Evolutionary conservation across 2,329 filamentous ascomycete species (phyloP), one percentile per base, ranked within the genome.

Genomic region (Aspergillus versicolor): DNA sequence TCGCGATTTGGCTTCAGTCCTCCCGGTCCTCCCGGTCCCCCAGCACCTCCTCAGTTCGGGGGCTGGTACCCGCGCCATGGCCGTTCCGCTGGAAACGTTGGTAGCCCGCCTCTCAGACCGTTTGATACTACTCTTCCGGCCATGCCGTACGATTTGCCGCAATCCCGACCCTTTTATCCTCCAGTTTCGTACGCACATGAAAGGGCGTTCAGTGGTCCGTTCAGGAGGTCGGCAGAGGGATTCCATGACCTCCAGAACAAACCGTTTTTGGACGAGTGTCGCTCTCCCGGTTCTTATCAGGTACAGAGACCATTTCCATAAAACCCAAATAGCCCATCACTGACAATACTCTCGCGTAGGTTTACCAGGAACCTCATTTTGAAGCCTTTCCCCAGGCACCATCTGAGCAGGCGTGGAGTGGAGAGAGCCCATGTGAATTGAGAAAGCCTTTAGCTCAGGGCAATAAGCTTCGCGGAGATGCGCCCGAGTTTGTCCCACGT

Each of bases 401-500:
- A 15, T 27, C 12, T 12, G 34, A 50, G 15, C 37, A 32, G 17
- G n/a, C 19, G 8, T 32, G 38, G 37, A 7, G 22, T 27, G 40
- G 40, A 21, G 22, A 54, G 34, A 49, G 45, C n/a, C 32, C 45
- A 27, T 17, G 7, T 13, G 47, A 54, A 19, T 12, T 41, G 44
- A 46, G 48, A 19, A 42, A 44, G 22, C 24, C 19, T 50, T 22
- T 46, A 8, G 5, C 24, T 17, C 32, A 27, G 17, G 46, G 32
- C 24, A 56, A 45, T 19, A 48, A 57, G 40, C 62, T 66, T 56
- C 63, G 65, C 24, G 62, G 49, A 6, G 63, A 67, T 41, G 65
- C 65, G 12, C 65, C 65, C 3, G 63, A 61, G 34, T 67, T 67
- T 42, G 44, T 65, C 47, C 65, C 51, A n/a, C n/a, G 43, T 17